Conservation (phyloP, 2,329 filamentous ascomycete genomes). For the Penicillium decumbens region DNA sequence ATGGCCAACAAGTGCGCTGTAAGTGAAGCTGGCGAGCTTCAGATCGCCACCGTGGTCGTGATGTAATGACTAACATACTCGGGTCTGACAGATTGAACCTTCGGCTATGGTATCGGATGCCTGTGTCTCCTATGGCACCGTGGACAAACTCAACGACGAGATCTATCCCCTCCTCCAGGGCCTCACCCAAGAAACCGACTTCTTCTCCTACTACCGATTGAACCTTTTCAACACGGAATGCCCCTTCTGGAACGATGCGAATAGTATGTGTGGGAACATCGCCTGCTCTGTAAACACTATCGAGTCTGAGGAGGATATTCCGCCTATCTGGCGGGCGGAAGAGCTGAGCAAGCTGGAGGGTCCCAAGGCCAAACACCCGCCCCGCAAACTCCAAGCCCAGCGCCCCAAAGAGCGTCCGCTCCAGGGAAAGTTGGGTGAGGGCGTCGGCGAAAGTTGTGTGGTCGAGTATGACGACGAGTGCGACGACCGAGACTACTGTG, state of each 20-base stretch:
- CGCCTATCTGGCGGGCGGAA: slow-evolving; percentile 82
- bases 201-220: slow-evolving; percentile 95
- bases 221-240: slow-evolving; percentile 93
- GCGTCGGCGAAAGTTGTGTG: slow-evolving; percentile 91
- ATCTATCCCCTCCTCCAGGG: slow-evolving; percentile 73
- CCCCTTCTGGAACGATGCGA: slow-evolving; percentile 92
- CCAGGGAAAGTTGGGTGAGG: slow-evolving; percentile 74
- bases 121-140: slow-evolving; percentile 85
- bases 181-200: slow-evolving; percentile 83
- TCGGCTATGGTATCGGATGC: slow-evolving; percentile 87
- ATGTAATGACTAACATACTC: slow-evolving; percentile 4
- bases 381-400: slow-evolving; percentile 66
- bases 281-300: slow-evolving; percentile 93
- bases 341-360: slow-evolving; percentile 90
- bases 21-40: slow-evolving; percentile 31
- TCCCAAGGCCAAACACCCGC: slow-evolving; percentile 83
- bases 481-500: slow-evolving; percentile 93
- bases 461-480: slow-evolving; percentile 97
- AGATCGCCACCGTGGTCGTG: not conserved
- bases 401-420: slow-evolving; percentile 66
- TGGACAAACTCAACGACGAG: slow-evolving; percentile 75
- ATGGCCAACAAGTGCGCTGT: slow-evolving; percentile 53
- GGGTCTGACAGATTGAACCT: slow-evolving; percentile 67
- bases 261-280: slow-evolving; percentile 93
- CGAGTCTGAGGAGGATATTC: slow-evolving; percentile 92